Evolutionary conservation across 306 rosid genomes (phyloP).

Genomic region (Begonia masoniana): DNA sequence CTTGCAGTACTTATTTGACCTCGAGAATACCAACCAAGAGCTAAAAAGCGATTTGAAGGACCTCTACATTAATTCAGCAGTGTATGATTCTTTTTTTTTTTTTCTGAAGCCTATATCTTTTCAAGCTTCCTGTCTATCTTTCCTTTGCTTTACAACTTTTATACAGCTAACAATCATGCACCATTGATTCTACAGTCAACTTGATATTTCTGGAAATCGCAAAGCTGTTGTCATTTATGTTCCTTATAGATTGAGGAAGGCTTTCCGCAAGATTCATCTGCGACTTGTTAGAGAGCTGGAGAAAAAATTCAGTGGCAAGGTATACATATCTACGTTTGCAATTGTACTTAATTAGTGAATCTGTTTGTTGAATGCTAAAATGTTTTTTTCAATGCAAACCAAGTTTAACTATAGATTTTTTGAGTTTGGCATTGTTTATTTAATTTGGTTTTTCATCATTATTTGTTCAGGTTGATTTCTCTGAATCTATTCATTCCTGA

Average conservation of each 20-base stretch:
- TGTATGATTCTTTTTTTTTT: conserved; percentile 27
- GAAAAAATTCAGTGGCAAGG: conserved; percentile 90
- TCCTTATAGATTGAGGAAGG: conserved; percentile 71
- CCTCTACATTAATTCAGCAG: conserved; percentile 69
- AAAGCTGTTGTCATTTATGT: conserved; percentile 74
- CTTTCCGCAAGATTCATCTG: conserved; percentile 63
- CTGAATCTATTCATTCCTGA: no score
- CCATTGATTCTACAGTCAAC: conserved; percentile 27
- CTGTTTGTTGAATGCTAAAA: no score
- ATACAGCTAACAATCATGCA: neutral
- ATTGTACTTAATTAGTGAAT: no score
- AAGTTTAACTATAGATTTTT: no score
- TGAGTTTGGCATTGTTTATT: no score
- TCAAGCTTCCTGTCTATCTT: neutral
- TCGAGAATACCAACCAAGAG: conserved; percentile 70
- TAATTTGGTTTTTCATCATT: no score
- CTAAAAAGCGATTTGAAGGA: conserved; percentile 90
- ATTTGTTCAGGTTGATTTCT: no score
- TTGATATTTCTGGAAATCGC: conserved; percentile 62
- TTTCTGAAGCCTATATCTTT: neutral
- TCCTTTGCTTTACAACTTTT: neutral
- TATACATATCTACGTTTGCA: conserved; percentile 3
- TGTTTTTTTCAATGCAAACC: no score
- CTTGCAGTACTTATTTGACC: conserved; percentile 59
- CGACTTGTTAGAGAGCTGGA: conserved; percentile 89